Percentiles rank a stretch among this genome's conserved stretches.
Conservation (phyloP, 495 filamentous ascomycete species). For the Annulohypoxylon stygium region DNA sequence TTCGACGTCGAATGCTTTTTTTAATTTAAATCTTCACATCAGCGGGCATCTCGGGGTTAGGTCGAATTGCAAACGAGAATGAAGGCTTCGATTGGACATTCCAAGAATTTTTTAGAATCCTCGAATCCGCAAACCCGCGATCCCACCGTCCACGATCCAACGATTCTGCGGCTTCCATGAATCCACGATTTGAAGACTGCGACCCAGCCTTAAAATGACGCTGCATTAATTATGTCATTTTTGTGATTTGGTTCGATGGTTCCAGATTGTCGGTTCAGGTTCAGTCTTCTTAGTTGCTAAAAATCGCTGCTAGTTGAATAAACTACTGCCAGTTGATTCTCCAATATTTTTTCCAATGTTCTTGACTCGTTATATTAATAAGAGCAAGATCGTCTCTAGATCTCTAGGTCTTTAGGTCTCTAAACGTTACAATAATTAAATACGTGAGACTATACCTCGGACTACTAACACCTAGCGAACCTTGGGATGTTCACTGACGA, state of each 20-base stretch:
- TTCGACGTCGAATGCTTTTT: constrained; percentile 15
- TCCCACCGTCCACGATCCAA: background rate
- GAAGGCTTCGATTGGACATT: constrained; percentile 11
- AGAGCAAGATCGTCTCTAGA: constrained; percentile 16
- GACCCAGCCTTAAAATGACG: constrained; percentile 34
- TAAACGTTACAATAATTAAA: constrained; percentile 11
- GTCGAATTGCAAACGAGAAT: constrained; percentile 4
- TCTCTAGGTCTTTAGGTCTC: background rate
- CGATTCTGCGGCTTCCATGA: too few species aligned
- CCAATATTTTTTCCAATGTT: constrained; percentile 11
- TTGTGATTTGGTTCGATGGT: constrained; percentile 24
- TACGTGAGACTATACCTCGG: background rate
- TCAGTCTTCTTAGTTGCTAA: constrained; percentile 26
- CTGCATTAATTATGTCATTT: constrained; percentile 34
- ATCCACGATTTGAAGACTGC: background rate
- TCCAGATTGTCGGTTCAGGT: constrained; percentile 45
- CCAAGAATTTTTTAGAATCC: background rate
- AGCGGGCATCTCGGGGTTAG: constrained; percentile 7
- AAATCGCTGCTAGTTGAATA: constrained; percentile 33
- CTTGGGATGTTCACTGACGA: background rate
- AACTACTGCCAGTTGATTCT: background rate
- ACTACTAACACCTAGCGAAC: background rate
- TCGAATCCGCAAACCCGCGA: background rate
- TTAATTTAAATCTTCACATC: constrained; percentile 23
- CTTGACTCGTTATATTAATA: constrained; percentile 8